phyloP scores from a whole-genome alignment of 371 early-diverging fungal genomes.

The Entomophthora muscae region DNA sequence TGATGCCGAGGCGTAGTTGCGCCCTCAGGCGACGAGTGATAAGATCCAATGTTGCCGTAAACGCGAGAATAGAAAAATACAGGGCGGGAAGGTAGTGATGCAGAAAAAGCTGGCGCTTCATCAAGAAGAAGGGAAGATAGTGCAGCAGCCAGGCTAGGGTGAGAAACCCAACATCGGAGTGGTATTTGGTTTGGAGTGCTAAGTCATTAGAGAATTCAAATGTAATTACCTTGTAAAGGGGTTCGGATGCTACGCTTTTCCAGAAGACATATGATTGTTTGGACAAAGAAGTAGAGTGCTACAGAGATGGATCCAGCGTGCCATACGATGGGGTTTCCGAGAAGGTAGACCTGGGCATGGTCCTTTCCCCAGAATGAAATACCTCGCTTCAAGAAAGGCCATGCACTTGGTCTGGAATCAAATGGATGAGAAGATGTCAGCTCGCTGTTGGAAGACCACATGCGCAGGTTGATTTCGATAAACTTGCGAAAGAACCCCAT shows the following conservation, averaged over 20 bases:
- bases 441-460: conserved; percentile 77
- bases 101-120: conserved; percentile 88
- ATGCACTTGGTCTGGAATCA: conserved; percentile 57
- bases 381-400: conserved; percentile 72
- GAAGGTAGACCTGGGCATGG: conserved; percentile 61
- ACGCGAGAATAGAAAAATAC: conserved; percentile 61
- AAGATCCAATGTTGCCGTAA: conserved; percentile 48
- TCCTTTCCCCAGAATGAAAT: conserved; percentile 77
- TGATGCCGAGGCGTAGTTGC: conserved; percentile 26
- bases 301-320: conserved; percentile 57
- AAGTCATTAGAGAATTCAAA: conserved; percentile 4
- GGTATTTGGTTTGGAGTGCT: conserved; percentile 25
- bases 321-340: conserved; percentile 95
- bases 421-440: conserved; percentile 80
- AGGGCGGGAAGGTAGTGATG: conserved; percentile 96
- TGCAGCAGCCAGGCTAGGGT: conserved; percentile 78
- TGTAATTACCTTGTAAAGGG: conserved; percentile 25
- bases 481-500: conserved; percentile 68
- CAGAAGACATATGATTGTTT: conserved; percentile 35
- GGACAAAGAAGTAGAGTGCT: conserved; percentile 34
- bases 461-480: conserved; percentile 65
- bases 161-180: conserved; percentile 57
- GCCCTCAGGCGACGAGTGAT: conserved; percentile 36
- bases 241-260: conserved; percentile 55
- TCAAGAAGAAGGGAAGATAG: conserved; percentile 86